A percentile compares a stretch with the other conserved stretches of the same genome.
phyloP scores from a whole-genome alignment of 139 green algal genomes.

The Picochlorum sp. region DNA sequence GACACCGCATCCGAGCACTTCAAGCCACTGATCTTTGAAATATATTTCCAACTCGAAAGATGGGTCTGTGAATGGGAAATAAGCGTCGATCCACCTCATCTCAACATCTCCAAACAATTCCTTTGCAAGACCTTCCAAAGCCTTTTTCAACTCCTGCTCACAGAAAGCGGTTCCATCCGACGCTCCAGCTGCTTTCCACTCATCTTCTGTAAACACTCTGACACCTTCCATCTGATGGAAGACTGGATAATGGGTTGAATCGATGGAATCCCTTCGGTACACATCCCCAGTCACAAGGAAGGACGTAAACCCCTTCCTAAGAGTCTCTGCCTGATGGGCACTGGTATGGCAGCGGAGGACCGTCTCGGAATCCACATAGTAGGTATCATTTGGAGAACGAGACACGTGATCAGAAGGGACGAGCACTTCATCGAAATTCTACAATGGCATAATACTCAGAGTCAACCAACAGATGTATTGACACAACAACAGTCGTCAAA shows the following conservation, averaged over 20 bases:
- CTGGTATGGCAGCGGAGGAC: constrained; percentile 81
- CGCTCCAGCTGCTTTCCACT: constrained; percentile 16
- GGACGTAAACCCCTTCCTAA: constrained; percentile 59
- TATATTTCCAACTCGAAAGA: constrained; percentile 98
- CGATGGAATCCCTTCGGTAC: constrained; percentile 92
- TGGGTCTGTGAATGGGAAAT: constrained; percentile 99
- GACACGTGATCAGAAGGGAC: constrained; percentile 85
- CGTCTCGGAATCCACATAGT: constrained; percentile 85
- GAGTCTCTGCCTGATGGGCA: constrained; percentile 78
- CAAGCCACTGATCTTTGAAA: constrained; percentile 96
- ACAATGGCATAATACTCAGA: not conserved
- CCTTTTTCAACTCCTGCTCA: constrained; percentile 78
- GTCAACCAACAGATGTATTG: not conserved
- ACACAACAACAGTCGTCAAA: constrained; percentile 2
- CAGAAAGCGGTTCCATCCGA: constrained; percentile 28
- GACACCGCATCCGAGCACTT: constrained; percentile 97
- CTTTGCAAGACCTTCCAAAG: constrained; percentile 81
- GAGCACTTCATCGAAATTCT: constrained; percentile 87
- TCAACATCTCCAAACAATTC: constrained; percentile 82
- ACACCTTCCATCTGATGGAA: constrained; percentile 99
- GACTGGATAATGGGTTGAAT: constrained; percentile 98
- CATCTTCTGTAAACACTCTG: constrained; percentile 46
- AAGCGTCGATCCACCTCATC: constrained; percentile 92
- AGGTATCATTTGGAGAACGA: constrained; percentile 93
- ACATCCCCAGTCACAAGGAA: constrained; percentile 97